Conservation (phyloP, 1,284 basidiomycete species). For the Tetrapyrgos nigripes region DNA sequence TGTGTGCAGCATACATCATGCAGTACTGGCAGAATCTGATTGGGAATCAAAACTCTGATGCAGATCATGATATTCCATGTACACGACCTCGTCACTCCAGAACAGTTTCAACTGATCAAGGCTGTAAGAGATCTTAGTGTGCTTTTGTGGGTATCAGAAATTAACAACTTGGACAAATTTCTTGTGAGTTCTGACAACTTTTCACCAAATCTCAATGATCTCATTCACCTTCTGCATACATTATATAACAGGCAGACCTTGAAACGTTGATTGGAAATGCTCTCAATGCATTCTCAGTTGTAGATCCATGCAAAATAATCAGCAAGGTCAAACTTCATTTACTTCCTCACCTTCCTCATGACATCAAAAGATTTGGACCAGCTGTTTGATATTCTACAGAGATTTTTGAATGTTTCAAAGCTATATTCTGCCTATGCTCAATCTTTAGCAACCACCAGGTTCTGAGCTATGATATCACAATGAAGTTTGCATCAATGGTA, state of each 20-base stretch:
- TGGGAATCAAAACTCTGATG: conserved; percentile 32
- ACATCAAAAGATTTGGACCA: conserved; percentile 42
- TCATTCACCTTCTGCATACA: background rate
- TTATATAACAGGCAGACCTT: conserved; percentile 39
- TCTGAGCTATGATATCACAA: conserved; percentile 44
- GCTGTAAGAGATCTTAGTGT: conserved; percentile 18
- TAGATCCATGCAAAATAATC: conserved; percentile 40
- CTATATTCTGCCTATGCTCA: conserved; percentile 40
- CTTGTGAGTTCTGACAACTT: conserved; percentile 1
- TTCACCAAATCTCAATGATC: conserved; percentile 19
- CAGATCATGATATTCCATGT: conserved; percentile 27
- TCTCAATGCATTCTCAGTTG: conserved; percentile 31
- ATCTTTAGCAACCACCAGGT: conserved; percentile 41
- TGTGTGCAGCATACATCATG: conserved; percentile 29
- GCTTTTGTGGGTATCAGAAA: conserved; percentile 29
- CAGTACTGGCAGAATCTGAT: conserved; percentile 30
- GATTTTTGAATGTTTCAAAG: conserved; percentile 42
- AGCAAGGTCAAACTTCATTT: conserved; percentile 44
- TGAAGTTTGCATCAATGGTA: conserved; percentile 35
- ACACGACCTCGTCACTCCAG: conserved; percentile 22
- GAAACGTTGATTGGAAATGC: conserved; percentile 36
- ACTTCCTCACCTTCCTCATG: conserved; percentile 36
- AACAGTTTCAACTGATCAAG: conserved; percentile 22
- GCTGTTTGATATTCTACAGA: conserved; percentile 38
- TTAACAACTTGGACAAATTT: conserved; percentile 20